Evolutionary conservation across 257 asterid genomes (phyloP).

Genomic region (Cinchona pubescens): DNA sequence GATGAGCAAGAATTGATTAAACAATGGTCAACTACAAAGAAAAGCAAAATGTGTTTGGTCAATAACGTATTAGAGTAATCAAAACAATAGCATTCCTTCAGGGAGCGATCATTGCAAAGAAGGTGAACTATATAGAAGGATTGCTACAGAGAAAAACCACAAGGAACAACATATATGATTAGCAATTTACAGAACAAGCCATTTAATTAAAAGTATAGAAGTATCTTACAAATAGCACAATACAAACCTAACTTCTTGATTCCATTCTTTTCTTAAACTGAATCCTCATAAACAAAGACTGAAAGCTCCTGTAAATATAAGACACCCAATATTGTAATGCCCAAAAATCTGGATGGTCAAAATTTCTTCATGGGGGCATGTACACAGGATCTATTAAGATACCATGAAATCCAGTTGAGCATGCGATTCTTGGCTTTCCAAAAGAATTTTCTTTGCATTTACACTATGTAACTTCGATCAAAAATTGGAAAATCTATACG

Average conservation of each 20-base stretch:
- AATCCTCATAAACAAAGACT: neutral
- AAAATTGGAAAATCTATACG: neutral
- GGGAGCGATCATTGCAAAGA: too few species aligned
- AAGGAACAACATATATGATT: neutral
- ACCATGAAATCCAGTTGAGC: neutral
- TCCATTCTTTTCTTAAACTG: neutral
- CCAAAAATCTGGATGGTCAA: neutral
- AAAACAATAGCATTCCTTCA: too few species aligned
- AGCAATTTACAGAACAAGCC: neutral
- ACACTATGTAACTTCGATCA: neutral
- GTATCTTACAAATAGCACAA: neutral
- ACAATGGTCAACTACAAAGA: too few species aligned
- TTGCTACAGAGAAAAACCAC: neutral
- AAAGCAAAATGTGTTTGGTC: too few species aligned
- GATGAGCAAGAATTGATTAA: too few species aligned
- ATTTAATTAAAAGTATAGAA: neutral
- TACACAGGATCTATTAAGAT: too few species aligned
- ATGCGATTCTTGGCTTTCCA: neutral
- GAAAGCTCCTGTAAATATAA: neutral
- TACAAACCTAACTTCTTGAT: neutral
- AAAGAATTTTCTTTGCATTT: slow-evolving; percentile 12
- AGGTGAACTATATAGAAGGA: neutral
- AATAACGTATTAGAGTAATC: too few species aligned
- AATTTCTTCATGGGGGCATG: slow-evolving; percentile 2
- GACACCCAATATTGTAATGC: neutral